Evolutionary conservation across 192 early-diverging fungal genomes (phyloP).

Genomic region (Gaertneriomyces sp.): DNA sequence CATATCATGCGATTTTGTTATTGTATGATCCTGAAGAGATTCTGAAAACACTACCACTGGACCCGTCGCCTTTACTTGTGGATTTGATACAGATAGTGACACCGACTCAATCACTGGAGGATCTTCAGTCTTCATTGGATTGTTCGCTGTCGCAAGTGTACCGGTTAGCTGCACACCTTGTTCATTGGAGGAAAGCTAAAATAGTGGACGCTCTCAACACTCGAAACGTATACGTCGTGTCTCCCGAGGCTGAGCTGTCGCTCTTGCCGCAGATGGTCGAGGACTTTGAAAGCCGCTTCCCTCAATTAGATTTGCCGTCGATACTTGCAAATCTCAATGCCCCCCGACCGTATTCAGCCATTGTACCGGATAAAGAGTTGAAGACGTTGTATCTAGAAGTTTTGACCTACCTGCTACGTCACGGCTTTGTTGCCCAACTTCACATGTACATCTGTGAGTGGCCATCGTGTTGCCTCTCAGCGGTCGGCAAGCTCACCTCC

Average conservation of each 20-base stretch:
- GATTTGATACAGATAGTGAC: conserved; percentile 85
- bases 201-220: conserved; percentile 78
- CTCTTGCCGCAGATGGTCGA: conserved; percentile 28
- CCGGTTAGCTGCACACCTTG: conserved; percentile 82
- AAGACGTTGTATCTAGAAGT: conserved; percentile 75
- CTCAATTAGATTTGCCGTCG: conserved; percentile 51
- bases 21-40: conserved; percentile 80
- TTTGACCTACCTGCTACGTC: conserved; percentile 73
- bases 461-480: background rate
- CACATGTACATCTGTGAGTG: conserved; percentile 56
- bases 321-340: conserved; percentile 56
- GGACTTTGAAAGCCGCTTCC: conserved; percentile 61
- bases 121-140: conserved; percentile 76
- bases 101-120: conserved; percentile 77
- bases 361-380: conserved; percentile 58
- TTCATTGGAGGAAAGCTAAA: conserved; percentile 90
- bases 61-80: conserved; percentile 81
- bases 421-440: conserved; percentile 72
- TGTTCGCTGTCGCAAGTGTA: conserved; percentile 95
- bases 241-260: conserved; percentile 56
- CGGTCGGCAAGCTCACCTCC: background rate
- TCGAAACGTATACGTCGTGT: conserved; percentile 76
- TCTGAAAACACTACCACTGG: conserved; percentile 70
- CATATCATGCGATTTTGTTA: conserved; percentile 83
- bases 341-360: conserved; percentile 52